Evolutionary conservation across 352 stramenopile genomes (phyloP).

Genomic region (Phytophthora capsici): DNA sequence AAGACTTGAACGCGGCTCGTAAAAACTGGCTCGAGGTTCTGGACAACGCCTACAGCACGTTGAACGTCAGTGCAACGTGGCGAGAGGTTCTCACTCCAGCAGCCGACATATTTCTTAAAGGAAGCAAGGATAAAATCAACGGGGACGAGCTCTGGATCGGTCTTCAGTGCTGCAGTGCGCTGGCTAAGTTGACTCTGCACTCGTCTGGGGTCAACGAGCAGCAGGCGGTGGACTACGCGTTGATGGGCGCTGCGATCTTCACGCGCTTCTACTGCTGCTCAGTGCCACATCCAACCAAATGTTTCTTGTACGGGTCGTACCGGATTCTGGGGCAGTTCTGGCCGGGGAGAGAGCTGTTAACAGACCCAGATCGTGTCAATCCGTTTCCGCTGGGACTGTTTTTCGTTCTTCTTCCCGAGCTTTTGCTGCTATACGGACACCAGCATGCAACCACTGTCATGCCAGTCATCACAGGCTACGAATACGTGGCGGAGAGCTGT

Average conservation of each 20-base stretch:
- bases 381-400: conserved; percentile 44
- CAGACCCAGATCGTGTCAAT: conserved; percentile 49
- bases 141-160: conserved; percentile 65
- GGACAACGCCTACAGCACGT: conserved; percentile 72
- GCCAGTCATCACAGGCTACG: conserved; percentile 64
- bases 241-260: conserved; percentile 70
- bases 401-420: conserved; percentile 52
- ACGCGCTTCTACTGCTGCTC: conserved; percentile 65
- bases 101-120: conserved; percentile 29
- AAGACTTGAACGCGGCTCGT: conserved; percentile 44
- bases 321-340: conserved; percentile 58
- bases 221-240: conserved; percentile 59
- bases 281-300: conserved; percentile 61
- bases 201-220: conserved; percentile 40
- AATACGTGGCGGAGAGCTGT: conserved; percentile 49
- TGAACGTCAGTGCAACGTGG: conserved; percentile 59
- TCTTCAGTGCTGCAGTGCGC: conserved; percentile 55
- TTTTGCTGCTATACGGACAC: conserved; percentile 60
- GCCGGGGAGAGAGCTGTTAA: conserved; percentile 58
- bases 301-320: conserved; percentile 70
- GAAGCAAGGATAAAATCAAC: conserved; percentile 38
- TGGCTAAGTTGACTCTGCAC: conserved; percentile 68
- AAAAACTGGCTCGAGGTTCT: conserved; percentile 78
- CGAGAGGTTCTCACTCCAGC: conserved; percentile 45
- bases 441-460: conserved; percentile 53